phyloP scores from a whole-genome alignment of 2,329 filamentous ascomycete species.

The Huntiella savannae region DNA sequence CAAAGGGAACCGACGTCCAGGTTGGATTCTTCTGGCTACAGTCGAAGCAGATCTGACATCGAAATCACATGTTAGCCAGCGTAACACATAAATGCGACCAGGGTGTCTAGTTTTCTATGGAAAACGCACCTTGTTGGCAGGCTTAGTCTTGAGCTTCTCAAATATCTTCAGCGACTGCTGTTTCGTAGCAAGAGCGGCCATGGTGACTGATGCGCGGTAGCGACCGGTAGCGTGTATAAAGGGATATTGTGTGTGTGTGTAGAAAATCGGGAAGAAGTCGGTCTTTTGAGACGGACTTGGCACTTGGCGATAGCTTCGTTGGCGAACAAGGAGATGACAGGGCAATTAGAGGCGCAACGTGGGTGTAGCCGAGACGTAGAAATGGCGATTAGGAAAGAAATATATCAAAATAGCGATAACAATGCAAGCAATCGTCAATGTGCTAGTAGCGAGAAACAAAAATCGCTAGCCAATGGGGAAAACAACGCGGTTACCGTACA shows the following conservation, averaged over 20 bases:
- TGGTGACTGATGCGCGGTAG: constrained; percentile 15
- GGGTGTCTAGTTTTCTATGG: no score
- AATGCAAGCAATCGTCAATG: no score
- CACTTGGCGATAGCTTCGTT: no score
- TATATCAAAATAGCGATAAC: no score
- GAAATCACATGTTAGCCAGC: constrained; percentile 11
- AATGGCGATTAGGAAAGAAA: no score
- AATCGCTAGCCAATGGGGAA: no score
- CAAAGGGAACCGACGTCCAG: constrained; percentile 93
- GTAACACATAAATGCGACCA: no score
- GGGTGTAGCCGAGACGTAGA: no score
- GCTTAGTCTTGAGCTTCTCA: constrained; percentile 87
- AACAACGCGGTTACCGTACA: no score
- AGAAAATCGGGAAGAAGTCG: not conserved
- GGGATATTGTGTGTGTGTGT: not conserved
- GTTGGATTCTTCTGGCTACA: constrained; percentile 95
- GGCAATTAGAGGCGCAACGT: no score
- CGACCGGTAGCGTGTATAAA: not conserved
- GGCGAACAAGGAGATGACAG: no score
- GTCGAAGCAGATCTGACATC: constrained; percentile 77
- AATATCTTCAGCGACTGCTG: constrained; percentile 93
- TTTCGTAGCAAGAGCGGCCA: constrained; percentile 63
- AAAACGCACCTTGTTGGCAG: constrained; percentile 67
- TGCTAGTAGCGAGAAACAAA: no score
- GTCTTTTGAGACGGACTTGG: constrained; percentile 8